These are phyloP conservation scores for Aspergillus ibericus DNA, from an alignment of 2,329 filamentous ascomycete genomes.

Conservation along the genomic window DNA sequence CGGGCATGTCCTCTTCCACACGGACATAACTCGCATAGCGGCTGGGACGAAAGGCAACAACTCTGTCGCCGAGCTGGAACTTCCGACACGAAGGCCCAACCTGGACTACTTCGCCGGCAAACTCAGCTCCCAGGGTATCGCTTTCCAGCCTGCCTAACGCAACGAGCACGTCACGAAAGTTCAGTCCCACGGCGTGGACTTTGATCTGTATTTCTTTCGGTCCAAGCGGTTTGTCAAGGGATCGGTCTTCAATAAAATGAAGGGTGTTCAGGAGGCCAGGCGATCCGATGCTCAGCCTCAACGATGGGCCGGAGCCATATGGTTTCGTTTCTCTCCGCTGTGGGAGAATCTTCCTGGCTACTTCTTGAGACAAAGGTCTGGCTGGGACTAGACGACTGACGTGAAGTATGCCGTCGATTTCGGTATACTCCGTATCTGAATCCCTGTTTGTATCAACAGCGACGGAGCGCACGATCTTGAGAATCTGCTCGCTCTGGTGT, in stretches of 20 bases:
- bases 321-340: not conserved
- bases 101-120: not conserved
- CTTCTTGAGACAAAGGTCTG: conserved; percentile 1
- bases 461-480: not conserved
- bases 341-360: not conserved
- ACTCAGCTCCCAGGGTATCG: not conserved
- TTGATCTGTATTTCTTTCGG: conserved; percentile 25
- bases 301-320: conserved; percentile 2
- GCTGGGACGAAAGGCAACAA: not conserved
- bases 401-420: conserved; percentile 10
- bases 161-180: conserved; percentile 23
- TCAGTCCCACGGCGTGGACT: conserved; percentile 24
- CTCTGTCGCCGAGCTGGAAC: conserved; percentile 26
- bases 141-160: not conserved
- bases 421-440: conserved; percentile 11
- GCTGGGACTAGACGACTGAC: conserved; percentile 6
- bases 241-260: conserved; percentile 18
- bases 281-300: conserved; percentile 15
- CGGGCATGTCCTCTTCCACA: conserved; percentile 11
- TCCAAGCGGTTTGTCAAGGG: not conserved
- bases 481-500: conserved; percentile 2
- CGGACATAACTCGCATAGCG: conserved; percentile 24
- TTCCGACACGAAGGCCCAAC: not conserved
- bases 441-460: not conserved
- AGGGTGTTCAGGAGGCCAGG: conserved; percentile 23